A percentile compares a stretch with the other conserved stretches of the same genome.
Evolutionary conservation across 2,329 filamentous ascomycete genomes (phyloP).

Genomic region (Diaporthe capsici): DNA sequence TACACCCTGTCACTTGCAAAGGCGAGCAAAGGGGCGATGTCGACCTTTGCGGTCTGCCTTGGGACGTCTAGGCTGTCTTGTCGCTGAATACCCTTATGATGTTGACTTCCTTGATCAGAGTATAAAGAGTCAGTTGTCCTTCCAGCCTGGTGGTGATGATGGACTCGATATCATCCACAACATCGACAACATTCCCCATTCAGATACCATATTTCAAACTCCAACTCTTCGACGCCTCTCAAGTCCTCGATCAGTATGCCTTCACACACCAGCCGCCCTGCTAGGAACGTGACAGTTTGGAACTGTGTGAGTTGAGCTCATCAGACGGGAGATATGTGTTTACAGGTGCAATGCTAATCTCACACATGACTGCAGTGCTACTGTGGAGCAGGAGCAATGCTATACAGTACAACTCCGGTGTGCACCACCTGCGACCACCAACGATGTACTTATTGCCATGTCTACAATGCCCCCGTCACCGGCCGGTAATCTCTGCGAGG

Average conservation of each 20-base stretch:
- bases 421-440: constrained; percentile 2
- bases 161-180: neutral
- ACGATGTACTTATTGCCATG: neutral
- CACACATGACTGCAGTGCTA: neutral
- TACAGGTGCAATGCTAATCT: neutral
- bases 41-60: constrained; percentile 3
- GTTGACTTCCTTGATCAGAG: neutral
- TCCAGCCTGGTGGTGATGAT: neutral
- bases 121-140: constrained; percentile 15
- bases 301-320: constrained; percentile 4
- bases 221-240: neutral
- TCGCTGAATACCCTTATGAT: neutral
- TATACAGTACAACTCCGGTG: neutral
- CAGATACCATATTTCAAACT: neutral
- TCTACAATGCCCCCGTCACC: neutral
- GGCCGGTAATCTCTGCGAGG: neutral
- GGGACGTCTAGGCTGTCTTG: constrained; percentile 1
- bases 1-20: constrained; percentile 10
- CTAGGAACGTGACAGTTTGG: neutral
- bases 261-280: neutral
- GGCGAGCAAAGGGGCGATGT: constrained; percentile 6
- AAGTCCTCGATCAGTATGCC: neutral
- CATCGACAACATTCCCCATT: neutral
- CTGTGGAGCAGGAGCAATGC: constrained; percentile 16
- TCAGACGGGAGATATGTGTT: neutral